Evolutionary conservation across 2,329 filamentous ascomycete genomes (phyloP).

Genomic region (Teratosphaeria pseudoeucalypti): DNA sequence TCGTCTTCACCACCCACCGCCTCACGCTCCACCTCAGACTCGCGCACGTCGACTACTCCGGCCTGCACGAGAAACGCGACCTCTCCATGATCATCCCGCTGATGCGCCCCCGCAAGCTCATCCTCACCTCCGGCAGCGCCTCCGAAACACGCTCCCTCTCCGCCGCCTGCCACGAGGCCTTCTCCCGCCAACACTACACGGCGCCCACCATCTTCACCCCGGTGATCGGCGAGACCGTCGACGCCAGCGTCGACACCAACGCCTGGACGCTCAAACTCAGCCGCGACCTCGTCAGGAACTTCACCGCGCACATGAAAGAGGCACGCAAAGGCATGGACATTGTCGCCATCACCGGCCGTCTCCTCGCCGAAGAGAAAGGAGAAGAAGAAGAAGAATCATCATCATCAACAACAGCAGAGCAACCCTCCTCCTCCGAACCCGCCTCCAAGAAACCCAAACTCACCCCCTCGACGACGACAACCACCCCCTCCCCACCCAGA

Average conservation of each 20-base stretch:
- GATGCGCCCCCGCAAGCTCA: constrained; percentile 86
- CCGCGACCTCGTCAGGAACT: constrained; percentile 68
- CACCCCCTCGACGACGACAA: background rate
- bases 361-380: constrained; percentile 39
- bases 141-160: constrained; percentile 70
- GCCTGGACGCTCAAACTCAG: constrained; percentile 92
- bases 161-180: constrained; percentile 57
- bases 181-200: constrained; percentile 20
- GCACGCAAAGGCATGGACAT: constrained; percentile 63
- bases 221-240: constrained; percentile 57
- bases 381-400: constrained; percentile 25
- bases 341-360: constrained; percentile 75
- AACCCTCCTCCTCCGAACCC: too few species aligned
- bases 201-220: constrained; percentile 61
- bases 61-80: constrained; percentile 85
- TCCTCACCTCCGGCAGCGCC: constrained; percentile 71
- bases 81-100: constrained; percentile 90
- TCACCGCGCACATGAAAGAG: constrained; percentile 84
- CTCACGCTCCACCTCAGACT: constrained; percentile 64
- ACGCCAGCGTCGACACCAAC: constrained; percentile 95
- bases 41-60: constrained; percentile 83
- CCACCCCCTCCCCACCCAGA: too few species aligned
- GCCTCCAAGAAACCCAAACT: background rate
- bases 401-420: too few species aligned
- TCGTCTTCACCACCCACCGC: constrained; percentile 53